Evolutionary conservation across 2,329 filamentous ascomycete genomes (phyloP).

Genomic region (Thelonectria blattea): DNA sequence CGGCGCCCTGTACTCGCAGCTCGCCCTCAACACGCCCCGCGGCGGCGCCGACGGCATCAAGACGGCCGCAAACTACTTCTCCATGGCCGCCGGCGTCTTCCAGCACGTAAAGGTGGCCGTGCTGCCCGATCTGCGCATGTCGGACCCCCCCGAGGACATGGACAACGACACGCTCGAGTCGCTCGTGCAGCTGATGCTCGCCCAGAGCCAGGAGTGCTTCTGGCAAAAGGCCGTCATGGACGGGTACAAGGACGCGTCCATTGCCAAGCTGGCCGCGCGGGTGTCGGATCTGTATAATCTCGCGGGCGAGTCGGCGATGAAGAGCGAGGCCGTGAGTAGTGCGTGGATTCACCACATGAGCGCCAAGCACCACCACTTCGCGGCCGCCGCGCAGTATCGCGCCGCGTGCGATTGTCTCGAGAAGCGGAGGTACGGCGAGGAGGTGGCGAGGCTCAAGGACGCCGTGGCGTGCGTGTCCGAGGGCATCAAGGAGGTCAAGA

Average conservation of each 20-base stretch:
- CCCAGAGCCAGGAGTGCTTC: slow-evolving; percentile 95
- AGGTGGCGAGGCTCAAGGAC: slow-evolving; percentile 85
- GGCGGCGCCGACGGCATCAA: slow-evolving; percentile 83
- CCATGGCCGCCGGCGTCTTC: slow-evolving; percentile 83
- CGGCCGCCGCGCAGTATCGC: slow-evolving; percentile 90
- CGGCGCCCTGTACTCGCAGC: slow-evolving; percentile 89
- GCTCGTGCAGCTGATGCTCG: slow-evolving; percentile 81
- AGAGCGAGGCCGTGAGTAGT: slow-evolving; percentile 86
- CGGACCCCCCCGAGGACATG: slow-evolving; percentile 93
- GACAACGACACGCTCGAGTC: slow-evolving; percentile 86
- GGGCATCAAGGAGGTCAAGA: slow-evolving; percentile 80
- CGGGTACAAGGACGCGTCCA: slow-evolving; percentile 87
- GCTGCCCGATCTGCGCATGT: slow-evolving; percentile 80
- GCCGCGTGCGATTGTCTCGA: slow-evolving; percentile 91
- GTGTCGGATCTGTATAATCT: slow-evolving; percentile 90
- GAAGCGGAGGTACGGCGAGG: slow-evolving; percentile 93
- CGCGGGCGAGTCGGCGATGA: slow-evolving; percentile 84
- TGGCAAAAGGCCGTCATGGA: slow-evolving; percentile 98
- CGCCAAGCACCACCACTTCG: slow-evolving; percentile 97
- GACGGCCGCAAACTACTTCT: slow-evolving; percentile 87
- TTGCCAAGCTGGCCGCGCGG: slow-evolving; percentile 86
- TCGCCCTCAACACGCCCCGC: slow-evolving; percentile 81
- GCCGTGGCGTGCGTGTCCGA: slow-evolving; percentile 83
- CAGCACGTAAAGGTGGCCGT: slow-evolving; percentile 77
- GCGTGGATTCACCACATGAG: slow-evolving; percentile 99